Evolutionary conservation across 2,329 filamentous ascomycete species (phyloP).

Genomic region (Penicillium hesseltinei): DNA sequence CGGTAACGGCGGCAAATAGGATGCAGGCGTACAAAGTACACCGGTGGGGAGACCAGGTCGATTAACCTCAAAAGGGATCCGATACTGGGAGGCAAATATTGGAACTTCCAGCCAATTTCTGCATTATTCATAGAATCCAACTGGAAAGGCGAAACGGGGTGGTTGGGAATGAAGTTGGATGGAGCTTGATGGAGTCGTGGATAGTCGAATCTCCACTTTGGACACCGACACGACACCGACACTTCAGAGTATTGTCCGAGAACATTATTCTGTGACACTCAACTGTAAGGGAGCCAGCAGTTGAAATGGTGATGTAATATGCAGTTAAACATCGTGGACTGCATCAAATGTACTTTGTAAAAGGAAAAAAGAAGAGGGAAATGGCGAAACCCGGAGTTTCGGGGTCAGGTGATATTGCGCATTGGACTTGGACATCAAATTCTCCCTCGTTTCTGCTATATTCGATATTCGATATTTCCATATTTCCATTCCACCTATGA

Average conservation of each 20-base stretch:
- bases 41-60: conserved; percentile 23
- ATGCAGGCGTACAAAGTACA: conserved; percentile 18
- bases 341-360: conserved; percentile 6
- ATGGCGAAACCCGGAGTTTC: neutral
- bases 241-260: conserved; percentile 15
- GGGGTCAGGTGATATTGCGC: conserved; percentile 1
- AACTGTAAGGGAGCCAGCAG: conserved; percentile 13
- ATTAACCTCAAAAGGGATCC: conserved; percentile 11
- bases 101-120: neutral
- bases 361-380: neutral
- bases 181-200: conserved; percentile 12
- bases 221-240: conserved; percentile 23
- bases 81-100: conserved; percentile 2
- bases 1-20: conserved; percentile 26
- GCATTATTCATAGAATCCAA: conserved; percentile 6
- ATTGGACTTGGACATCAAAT: neutral
- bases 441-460: neutral
- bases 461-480: neutral
- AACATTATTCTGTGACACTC: conserved; percentile 3
- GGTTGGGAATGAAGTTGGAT: conserved; percentile 6
- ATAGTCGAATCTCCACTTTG: conserved; percentile 20
- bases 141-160: conserved; percentile 4
- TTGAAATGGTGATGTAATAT: conserved; percentile 18
- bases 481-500: neutral
- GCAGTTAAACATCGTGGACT: conserved; percentile 3